These are phyloP conservation scores for Posidonia australis DNA, from an alignment of 106 monocot genomes.

Conservation along the genomic window DNA sequence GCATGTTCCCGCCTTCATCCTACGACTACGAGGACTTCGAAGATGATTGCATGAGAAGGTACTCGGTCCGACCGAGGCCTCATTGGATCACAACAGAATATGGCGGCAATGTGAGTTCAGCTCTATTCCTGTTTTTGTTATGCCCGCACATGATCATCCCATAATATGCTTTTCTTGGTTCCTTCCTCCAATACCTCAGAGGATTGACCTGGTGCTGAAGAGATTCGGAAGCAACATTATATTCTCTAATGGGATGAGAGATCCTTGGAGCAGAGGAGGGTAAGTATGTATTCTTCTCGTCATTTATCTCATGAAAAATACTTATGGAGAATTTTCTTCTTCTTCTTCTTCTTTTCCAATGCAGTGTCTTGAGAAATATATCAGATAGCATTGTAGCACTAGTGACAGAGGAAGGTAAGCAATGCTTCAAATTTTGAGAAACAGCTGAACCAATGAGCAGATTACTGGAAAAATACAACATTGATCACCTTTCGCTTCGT, in stretches of 20 bases:
- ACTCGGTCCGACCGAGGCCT: conserved; percentile 47
- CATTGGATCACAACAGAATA: conserved; percentile 93
- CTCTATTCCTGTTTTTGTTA: background rate
- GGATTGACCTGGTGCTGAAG: conserved; percentile 56
- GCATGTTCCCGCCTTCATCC: conserved; percentile 67
- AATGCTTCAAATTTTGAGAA: background rate
- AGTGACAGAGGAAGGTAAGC: conserved; percentile 66
- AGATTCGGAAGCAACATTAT: conserved; percentile 92
- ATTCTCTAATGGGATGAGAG: conserved; percentile 95
- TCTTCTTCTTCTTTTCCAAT: too few relatives aligned
- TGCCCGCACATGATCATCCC: background rate
- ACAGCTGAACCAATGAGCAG: background rate
- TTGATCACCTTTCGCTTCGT: background rate
- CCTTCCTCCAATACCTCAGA: conserved; percentile 17
- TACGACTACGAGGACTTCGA: conserved; percentile 31
- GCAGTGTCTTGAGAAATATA: conserved; percentile 72
- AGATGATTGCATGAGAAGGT: conserved; percentile 32
- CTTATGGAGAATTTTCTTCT: too few relatives aligned
- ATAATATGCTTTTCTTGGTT: background rate
- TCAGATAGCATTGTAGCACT: conserved; percentile 81
- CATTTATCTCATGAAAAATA: too few relatives aligned
- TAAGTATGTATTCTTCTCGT: conserved; percentile 10
- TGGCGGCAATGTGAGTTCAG: conserved; percentile 54
- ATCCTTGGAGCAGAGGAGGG: conserved; percentile 99
- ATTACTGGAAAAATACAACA: background rate